Conservation (phyloP, 768 basidiomycete genomes). For the Rossbeevera mucosa region DNA sequence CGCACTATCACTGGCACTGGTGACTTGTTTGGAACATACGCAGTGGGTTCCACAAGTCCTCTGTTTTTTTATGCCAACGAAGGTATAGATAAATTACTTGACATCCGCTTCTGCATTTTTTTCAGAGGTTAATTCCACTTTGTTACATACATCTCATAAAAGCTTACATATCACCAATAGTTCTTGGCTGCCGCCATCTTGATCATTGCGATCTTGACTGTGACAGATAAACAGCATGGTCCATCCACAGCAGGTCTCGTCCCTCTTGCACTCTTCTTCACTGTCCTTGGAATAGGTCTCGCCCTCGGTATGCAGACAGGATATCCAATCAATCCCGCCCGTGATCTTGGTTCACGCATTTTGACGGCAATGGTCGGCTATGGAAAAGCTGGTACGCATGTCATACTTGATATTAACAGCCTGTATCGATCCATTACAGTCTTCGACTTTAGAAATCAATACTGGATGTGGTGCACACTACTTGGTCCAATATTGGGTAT, state of each 20-base stretch:
- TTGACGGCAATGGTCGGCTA: slow-evolving; percentile 72
- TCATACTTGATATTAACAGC: neutral
- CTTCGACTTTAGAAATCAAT: neutral
- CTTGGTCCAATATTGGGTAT: slow-evolving; percentile 58
- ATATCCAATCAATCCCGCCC: slow-evolving; percentile 65
- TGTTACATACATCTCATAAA: neutral
- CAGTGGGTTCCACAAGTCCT: slow-evolving; percentile 36
- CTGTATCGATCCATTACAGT: neutral
- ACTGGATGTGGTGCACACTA: slow-evolving; percentile 66
- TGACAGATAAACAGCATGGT: slow-evolving; percentile 49
- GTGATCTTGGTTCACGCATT: slow-evolving; percentile 66
- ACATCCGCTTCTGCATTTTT: slow-evolving; percentile 43
- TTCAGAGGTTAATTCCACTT: slow-evolving; percentile 32
- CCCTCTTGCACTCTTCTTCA: slow-evolving; percentile 52
- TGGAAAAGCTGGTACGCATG: slow-evolving; percentile 44
- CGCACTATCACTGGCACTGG: slow-evolving; percentile 59
- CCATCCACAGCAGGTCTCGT: slow-evolving; percentile 48
- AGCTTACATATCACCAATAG: slow-evolving; percentile 22
- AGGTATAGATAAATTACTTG: slow-evolving; percentile 37
- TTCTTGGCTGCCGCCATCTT: slow-evolving; percentile 57
- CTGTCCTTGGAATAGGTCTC: slow-evolving; percentile 53
- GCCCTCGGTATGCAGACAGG: slow-evolving; percentile 65
- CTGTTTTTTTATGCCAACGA: slow-evolving; percentile 7
- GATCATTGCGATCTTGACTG: slow-evolving; percentile 48
- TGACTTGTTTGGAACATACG: slow-evolving; percentile 55